A percentile compares a stretch with the other conserved stretches of the same genome.
These are phyloP conservation scores for Suillus hirtellus DNA, from an alignment of 768 basidiomycete genomes.

Conservation along the genomic window DNA sequence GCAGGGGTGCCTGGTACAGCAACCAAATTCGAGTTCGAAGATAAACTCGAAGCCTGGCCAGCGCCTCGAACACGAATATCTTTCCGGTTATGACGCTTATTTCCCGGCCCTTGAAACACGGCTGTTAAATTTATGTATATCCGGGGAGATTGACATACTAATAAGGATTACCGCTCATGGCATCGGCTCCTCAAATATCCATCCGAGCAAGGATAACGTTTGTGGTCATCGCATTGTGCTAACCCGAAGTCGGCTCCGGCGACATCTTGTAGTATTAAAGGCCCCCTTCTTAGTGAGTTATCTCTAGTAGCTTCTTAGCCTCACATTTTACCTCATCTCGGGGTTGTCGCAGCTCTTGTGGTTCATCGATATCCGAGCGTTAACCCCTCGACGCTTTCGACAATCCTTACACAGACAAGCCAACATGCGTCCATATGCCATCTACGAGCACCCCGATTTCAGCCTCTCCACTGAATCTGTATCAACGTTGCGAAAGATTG, in stretches of 20 bases:
- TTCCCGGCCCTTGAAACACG: not conserved
- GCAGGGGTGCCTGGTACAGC: not conserved
- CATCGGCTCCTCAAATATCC: not conserved
- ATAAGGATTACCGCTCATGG: no score
- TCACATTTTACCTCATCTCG: not conserved
- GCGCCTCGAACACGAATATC: not conserved
- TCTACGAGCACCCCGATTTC: slow-evolving; percentile 35
- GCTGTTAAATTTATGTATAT: slow-evolving; percentile 3
- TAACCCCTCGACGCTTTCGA: not conserved
- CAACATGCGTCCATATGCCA: slow-evolving; percentile 33
- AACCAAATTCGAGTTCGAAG: not conserved
- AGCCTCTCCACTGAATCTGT: slow-evolving; percentile 24
- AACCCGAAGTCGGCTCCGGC: slow-evolving; percentile 5
- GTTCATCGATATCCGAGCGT: not conserved
- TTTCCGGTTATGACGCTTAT: slow-evolving; percentile 4
- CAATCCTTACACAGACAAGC: not conserved
- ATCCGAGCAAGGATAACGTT: slow-evolving; percentile 7
- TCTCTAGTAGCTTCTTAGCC: not conserved
- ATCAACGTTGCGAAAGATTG: slow-evolving; percentile 26
- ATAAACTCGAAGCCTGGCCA: not conserved
- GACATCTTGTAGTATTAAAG: not conserved
- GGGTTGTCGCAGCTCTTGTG: slow-evolving; percentile 3
- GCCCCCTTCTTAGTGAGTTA: no score
- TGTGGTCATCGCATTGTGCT: not conserved
- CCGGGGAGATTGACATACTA: not conserved